Conservation (phyloP, 208 protist species). For the Tritrichomonas musculus region DNA sequence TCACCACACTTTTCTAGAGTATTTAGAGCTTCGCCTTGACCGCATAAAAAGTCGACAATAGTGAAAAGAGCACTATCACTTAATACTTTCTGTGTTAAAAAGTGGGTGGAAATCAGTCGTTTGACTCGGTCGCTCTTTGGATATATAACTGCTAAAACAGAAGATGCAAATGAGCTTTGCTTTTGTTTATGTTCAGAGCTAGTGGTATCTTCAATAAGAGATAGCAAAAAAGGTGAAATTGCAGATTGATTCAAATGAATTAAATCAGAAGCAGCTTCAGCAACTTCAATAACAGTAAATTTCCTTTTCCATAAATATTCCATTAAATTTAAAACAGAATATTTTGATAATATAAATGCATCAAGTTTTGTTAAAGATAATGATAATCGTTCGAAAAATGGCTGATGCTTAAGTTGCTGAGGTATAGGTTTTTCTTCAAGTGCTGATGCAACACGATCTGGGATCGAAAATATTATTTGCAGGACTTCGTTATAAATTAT, state of each 20-base stretch:
- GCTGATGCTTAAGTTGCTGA: not conserved
- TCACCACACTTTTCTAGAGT: not conserved
- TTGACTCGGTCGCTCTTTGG: not conserved
- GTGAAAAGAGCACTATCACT: not conserved
- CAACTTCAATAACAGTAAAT: not conserved
- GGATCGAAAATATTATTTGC: slow-evolving; percentile 5
- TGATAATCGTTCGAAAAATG: not conserved
- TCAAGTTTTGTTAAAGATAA: not conserved
- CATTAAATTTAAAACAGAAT: not conserved
- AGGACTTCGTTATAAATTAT: not conserved
- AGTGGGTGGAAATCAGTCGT: not conserved
- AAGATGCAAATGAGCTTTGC: not conserved
- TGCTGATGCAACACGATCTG: not conserved
- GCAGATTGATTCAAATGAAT: not conserved
- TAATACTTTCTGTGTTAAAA: slow-evolving; percentile 29
- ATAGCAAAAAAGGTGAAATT: not conserved
- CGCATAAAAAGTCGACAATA: not conserved
- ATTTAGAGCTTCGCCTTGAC: not conserved
- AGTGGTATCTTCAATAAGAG: not conserved
- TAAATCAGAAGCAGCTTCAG: not conserved
- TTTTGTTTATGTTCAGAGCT: not conserved
- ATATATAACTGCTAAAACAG: not conserved
- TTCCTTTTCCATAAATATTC: not conserved
- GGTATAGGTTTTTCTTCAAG: not conserved
- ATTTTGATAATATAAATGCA: slow-evolving; percentile 5